phyloP scores from a whole-genome alignment of 108 stramenopile species.

The Ochromonas danica region DNA sequence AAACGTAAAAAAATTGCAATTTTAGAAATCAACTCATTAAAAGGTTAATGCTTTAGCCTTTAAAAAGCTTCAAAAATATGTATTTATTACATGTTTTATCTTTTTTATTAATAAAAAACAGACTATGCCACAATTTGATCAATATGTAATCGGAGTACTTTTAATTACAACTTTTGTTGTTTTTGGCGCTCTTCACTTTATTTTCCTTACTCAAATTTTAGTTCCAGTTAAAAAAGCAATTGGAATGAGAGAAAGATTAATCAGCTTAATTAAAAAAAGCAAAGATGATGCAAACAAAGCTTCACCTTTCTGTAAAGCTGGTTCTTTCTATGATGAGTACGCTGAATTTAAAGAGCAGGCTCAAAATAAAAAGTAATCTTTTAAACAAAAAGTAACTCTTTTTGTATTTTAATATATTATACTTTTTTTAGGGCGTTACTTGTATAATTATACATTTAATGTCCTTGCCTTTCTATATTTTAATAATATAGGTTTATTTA shows the following conservation, averaged over 20 bases:
- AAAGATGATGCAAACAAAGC: slow-evolving; percentile 16
- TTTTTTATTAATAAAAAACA: slow-evolving; percentile 18
- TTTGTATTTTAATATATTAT: slow-evolving; percentile 18
- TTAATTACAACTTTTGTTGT: slow-evolving; percentile 17
- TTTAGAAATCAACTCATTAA: not conserved
- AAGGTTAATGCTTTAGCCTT: slow-evolving; percentile 30
- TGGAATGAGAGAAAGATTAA: slow-evolving; percentile 17
- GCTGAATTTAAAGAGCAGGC: slow-evolving; percentile 15
- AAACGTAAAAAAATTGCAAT: slow-evolving; percentile 13
- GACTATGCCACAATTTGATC: slow-evolving; percentile 33
- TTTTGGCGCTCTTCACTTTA: slow-evolving; percentile 15
- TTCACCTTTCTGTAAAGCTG: slow-evolving; percentile 15
- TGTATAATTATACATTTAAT: slow-evolving; percentile 11
- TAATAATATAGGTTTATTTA: slow-evolving; percentile 24
- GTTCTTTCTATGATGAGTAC: slow-evolving; percentile 16
- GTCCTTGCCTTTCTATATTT: slow-evolving; percentile 16
- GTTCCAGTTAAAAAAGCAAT: slow-evolving; percentile 17
- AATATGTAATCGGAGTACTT: slow-evolving; percentile 17
- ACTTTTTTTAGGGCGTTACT: slow-evolving; percentile 16
- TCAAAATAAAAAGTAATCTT: slow-evolving; percentile 18
- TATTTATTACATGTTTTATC: slow-evolving; percentile 18
- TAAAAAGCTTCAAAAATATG: slow-evolving; percentile 17
- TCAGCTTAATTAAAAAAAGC: slow-evolving; percentile 17
- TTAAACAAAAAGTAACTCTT: slow-evolving; percentile 17
- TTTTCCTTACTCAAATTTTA: slow-evolving; percentile 17